Conservation (phyloP, 495 filamentous ascomycete genomes). For the Oleoguttula mirabilis region DNA sequence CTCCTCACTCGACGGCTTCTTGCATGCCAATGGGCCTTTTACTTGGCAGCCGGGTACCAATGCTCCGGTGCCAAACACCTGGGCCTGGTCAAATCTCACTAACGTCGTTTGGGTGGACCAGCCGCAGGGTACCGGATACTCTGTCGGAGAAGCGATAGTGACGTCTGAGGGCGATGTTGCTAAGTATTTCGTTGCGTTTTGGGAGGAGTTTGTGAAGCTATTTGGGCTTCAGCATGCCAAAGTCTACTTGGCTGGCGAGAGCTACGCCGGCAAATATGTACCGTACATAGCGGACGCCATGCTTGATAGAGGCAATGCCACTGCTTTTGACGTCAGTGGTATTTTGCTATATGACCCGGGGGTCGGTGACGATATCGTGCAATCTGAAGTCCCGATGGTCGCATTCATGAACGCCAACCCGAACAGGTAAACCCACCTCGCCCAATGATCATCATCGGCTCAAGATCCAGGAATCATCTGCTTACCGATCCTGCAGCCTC, state of each 20-base stretch:
- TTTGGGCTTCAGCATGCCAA: slow-evolving; percentile 51
- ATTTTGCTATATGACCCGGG: too few species aligned
- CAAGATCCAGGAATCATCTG: too few species aligned
- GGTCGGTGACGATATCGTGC: too few species aligned
- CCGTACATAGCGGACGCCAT: slow-evolving; percentile 89
- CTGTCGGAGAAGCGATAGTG: slow-evolving; percentile 76
- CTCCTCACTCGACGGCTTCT: slow-evolving; percentile 87
- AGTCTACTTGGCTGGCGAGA: slow-evolving; percentile 91
- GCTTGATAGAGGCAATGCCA: slow-evolving; percentile 59
- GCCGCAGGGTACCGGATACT: slow-evolving; percentile 85
- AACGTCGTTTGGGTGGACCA: slow-evolving; percentile 95
- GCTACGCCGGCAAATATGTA: slow-evolving; percentile 93
- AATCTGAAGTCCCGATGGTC: too few species aligned
- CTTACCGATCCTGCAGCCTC: too few species aligned
- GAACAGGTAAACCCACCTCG: too few species aligned
- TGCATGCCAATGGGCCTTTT: slow-evolving; percentile 97
- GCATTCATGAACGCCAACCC: too few species aligned
- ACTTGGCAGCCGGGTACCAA: slow-evolving; percentile 59
- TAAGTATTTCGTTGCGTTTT: slow-evolving; percentile 69
- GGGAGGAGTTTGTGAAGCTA: slow-evolving; percentile 87
- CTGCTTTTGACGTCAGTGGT: too few species aligned
- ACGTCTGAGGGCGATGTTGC: slow-evolving; percentile 81
- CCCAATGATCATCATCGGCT: too few species aligned
- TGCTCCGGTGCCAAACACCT: slow-evolving; percentile 65
- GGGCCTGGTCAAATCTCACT: slow-evolving; percentile 94